Percentiles rank a stretch among this genome's conserved stretches.
Conservation (phyloP, 371 early-diverging fungal species). For the Sporodiniella umbellata region DNA sequence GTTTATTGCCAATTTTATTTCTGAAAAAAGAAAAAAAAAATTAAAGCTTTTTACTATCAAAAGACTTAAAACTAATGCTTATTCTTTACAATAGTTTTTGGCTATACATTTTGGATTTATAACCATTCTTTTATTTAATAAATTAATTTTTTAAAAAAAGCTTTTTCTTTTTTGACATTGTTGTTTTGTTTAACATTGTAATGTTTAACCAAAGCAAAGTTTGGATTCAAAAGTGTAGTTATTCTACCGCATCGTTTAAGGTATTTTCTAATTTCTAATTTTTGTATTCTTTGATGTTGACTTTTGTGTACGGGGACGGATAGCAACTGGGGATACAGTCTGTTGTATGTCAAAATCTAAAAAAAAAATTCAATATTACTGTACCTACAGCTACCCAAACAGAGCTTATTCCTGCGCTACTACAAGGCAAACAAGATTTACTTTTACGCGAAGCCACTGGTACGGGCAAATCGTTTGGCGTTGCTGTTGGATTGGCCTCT, state of each 20-base stretch:
- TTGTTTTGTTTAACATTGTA: neutral
- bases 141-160: neutral
- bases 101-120: neutral
- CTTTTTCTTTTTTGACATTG: neutral
- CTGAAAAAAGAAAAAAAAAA: conserved; percentile 10
- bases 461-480: conserved; percentile 78
- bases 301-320: neutral
- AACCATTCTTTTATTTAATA: conserved; percentile 4
- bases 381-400: conserved; percentile 54
- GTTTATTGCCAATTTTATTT: conserved; percentile 18
- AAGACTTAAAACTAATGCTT: neutral
- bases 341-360: conserved; percentile 43
- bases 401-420: conserved; percentile 54
- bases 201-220: neutral
- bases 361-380: conserved; percentile 37
- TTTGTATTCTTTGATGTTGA: neutral
- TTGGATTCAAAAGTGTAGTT: conserved; percentile 6
- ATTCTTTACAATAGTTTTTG: conserved; percentile 1
- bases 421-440: conserved; percentile 50
- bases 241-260: conserved; percentile 15
- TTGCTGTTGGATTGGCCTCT: conserved; percentile 50
- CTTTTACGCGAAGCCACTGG: conserved; percentile 74
- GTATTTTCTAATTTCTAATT: conserved; percentile 1
- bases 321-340: conserved; percentile 54
- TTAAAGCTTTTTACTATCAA: neutral